Evolutionary conservation across 352 stramenopile genomes (phyloP).

Genomic region (Phytophthora vignae): DNA sequence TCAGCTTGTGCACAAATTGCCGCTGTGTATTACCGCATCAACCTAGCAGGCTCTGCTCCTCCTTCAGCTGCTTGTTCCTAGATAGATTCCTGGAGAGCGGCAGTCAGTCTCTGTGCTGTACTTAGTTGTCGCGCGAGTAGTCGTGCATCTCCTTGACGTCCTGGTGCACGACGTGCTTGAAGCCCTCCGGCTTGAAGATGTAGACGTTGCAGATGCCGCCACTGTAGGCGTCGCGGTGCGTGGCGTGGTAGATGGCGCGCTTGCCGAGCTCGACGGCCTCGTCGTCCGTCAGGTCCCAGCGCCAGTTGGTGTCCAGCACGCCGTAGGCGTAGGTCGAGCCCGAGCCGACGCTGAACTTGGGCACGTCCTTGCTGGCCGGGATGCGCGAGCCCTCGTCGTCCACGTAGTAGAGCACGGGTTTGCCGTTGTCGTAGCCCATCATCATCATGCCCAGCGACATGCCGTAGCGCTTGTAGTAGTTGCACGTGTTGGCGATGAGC

Average conservation of each 20-base stretch:
- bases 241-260: conserved; percentile 99
- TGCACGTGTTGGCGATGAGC: conserved; percentile 99
- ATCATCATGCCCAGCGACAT: conserved; percentile 99
- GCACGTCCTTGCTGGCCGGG: conserved; percentile 93
- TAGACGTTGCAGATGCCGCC: conserved; percentile 98
- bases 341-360: conserved; percentile 99
- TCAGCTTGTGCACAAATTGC: conserved; percentile 2
- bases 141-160: conserved; percentile 99
- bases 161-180: conserved; percentile 96
- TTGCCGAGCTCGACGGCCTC: conserved; percentile 99
- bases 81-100: no score
- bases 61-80: not conserved
- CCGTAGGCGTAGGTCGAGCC: conserved; percentile 99
- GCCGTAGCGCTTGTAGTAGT: conserved; percentile 93
- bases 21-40: conserved; percentile 20
- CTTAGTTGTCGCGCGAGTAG: conserved; percentile 60
- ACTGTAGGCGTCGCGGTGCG: conserved; percentile 98
- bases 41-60: not conserved
- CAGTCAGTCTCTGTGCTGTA: not conserved
- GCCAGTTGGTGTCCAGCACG: conserved; percentile 98
- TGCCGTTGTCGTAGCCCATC: conserved; percentile 98
- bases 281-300: conserved; percentile 97
- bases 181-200: conserved; percentile 98
- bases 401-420: conserved; percentile 99
- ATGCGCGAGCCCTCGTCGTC: conserved; percentile 99